Conservation (phyloP, 768 basidiomycete species). For the Russula sp. region DNA sequence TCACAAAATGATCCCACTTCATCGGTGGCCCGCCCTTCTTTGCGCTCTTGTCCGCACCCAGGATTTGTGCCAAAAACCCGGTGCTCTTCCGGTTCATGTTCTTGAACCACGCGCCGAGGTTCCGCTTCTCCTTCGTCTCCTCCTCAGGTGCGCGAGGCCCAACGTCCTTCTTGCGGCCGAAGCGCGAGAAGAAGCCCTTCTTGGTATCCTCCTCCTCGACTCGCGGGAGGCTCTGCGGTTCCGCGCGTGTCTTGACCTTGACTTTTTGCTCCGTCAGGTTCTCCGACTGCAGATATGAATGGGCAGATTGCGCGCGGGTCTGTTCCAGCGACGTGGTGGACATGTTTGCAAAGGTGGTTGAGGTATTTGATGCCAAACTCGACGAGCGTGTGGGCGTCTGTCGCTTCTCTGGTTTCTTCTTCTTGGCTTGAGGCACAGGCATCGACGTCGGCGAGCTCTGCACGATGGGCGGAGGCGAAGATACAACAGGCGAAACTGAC, state of each 20-base stretch:
- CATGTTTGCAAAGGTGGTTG: slow-evolving; percentile 26
- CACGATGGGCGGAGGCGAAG: not conserved
- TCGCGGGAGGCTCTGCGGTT: slow-evolving; percentile 47
- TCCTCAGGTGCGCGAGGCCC: slow-evolving; percentile 9
- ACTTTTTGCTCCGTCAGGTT: slow-evolving; percentile 44
- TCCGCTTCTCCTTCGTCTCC: slow-evolving; percentile 33
- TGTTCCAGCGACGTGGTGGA: slow-evolving; percentile 40
- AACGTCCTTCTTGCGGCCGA: slow-evolving; percentile 38
- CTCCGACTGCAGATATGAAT: slow-evolving; percentile 56
- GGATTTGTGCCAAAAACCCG: slow-evolving; percentile 23
- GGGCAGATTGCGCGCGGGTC: slow-evolving; percentile 60
- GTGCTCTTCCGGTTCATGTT: slow-evolving; percentile 25
- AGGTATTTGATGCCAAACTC: slow-evolving; percentile 24
- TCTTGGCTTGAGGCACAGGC: slow-evolving; percentile 7
- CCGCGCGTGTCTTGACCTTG: slow-evolving; percentile 68
- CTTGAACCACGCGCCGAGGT: slow-evolving; percentile 25
- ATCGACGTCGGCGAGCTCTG: not conserved
- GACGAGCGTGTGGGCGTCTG: slow-evolving; percentile 12
- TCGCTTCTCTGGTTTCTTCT: slow-evolving; percentile 13
- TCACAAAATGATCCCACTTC: slow-evolving; percentile 33
- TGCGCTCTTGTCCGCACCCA: slow-evolving; percentile 25
- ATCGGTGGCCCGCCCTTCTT: slow-evolving; percentile 26
- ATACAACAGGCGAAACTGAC: slow-evolving; percentile 1
- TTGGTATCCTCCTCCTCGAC: slow-evolving; percentile 36
- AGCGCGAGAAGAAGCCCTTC: slow-evolving; percentile 48